Base-by-base conservation (phyloP, 805 yeast species). In the Starmerella stellata region DNA sequence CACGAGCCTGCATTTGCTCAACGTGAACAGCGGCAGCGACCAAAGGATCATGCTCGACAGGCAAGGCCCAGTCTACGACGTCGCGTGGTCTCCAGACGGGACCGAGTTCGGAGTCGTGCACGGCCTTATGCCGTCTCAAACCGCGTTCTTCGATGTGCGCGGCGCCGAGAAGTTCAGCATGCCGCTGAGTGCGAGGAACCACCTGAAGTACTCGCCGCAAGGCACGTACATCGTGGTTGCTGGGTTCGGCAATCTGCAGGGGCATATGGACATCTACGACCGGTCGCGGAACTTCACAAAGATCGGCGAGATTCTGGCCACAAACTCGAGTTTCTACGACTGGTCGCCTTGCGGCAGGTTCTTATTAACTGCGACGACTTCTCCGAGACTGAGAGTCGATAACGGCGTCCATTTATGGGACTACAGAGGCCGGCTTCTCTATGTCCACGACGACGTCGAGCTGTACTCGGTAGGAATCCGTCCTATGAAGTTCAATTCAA, bases 311-410 rank as follows among this genome's bases (percentile, higher is more conserved):
- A 78, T 90, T 53, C 80, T 81, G 54, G 98, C 96, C 13, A 63
- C 94, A 34, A 92, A 90, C 63, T 83, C 96, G 14, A 77, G 93
- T n/a, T 92, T 78, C 34, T 87, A 95, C 58, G 81, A 80, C 57
- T 90, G 98, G 98, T 75, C 92, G 2, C 99, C 99, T 8, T 93
- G 90, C 60, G 96, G 98, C 29, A 74, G 90, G 53, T 83, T 69
- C 54, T 74, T 90, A 41, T 63, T 90, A 58, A 87, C 96, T 14
- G 96, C 98, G 16, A 92, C 96, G 4, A 90, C 96, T 0, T 74
- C 95, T 17, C 99, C 99, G 46, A 71, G 99, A 52, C 70, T 90
- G 51, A 74, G 98, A 54, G 99, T 90, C 31, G 99, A 92, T 61
- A 90, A 90, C 57, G 87, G 95, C 43, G 75, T 78, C 50, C 80